Percentiles rank a stretch among this genome's conserved stretches.
Conservation (phyloP, 2,329 filamentous ascomycete genomes). For the Basipetospora chlamydospora region DNA sequence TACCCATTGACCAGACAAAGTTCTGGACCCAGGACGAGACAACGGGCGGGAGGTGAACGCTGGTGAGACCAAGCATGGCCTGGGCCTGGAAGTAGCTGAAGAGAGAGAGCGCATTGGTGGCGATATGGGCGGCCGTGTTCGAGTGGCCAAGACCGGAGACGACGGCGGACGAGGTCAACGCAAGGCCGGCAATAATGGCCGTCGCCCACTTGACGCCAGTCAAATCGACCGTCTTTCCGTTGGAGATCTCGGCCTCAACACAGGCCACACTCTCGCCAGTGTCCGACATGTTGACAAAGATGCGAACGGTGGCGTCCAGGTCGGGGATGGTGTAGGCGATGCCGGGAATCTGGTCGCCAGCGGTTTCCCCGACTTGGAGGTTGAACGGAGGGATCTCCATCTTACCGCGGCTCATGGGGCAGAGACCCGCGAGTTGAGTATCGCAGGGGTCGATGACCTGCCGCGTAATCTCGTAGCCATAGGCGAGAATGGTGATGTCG, state of each 20-base stretch:
- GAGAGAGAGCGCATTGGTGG: constrained; percentile 83
- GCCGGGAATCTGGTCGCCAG: constrained; percentile 54
- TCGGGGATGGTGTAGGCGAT: constrained; percentile 86
- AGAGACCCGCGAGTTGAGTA: constrained; percentile 56
- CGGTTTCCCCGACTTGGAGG: constrained; percentile 39
- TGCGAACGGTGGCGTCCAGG: constrained; percentile 70
- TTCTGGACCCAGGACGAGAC: constrained; percentile 92
- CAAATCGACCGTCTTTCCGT: constrained; percentile 83
- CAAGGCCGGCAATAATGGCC: constrained; percentile 73
- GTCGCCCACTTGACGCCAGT: constrained; percentile 80
- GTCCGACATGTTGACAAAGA: constrained; percentile 62
- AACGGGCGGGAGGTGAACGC: constrained; percentile 70
- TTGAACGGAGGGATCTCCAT: constrained; percentile 60
- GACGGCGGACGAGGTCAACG: constrained; percentile 70
- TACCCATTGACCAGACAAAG: constrained; percentile 97
- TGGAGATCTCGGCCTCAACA: constrained; percentile 75
- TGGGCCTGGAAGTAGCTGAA: constrained; percentile 92
- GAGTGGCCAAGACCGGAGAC: constrained; percentile 83
- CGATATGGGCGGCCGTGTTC: constrained; percentile 88
- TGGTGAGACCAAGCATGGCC: constrained; percentile 76
- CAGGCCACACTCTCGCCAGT: constrained; percentile 58
- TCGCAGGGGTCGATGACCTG: constrained; percentile 63
- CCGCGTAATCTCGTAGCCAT: constrained; percentile 61
- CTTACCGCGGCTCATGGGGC: constrained; percentile 78
- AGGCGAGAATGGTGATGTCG: constrained; percentile 62